Conservation (phyloP, 2,329 filamentous ascomycete species). For the Colletotrichum incanum region DNA sequence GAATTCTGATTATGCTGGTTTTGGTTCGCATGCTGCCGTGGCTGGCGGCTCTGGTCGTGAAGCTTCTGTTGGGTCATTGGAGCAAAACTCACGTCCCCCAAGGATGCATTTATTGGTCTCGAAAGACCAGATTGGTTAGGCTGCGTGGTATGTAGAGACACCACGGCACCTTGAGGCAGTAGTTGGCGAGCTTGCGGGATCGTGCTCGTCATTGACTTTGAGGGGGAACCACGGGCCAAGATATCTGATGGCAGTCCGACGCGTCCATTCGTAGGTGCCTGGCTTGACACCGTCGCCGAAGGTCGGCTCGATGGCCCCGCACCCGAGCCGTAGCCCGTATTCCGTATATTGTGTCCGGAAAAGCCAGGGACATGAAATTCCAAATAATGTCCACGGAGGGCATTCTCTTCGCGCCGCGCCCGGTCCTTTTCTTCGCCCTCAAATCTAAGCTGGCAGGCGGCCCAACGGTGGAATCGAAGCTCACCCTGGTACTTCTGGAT, state of each 20-base stretch:
- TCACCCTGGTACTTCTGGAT: slow-evolving; percentile 30
- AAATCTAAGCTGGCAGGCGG: slow-evolving; percentile 16
- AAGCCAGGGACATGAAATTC: slow-evolving; percentile 12
- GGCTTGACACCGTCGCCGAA: background rate
- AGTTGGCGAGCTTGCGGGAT: background rate
- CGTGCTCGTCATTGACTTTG: background rate
- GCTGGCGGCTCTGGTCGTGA: background rate
- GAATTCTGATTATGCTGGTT: slow-evolving; percentile 22
- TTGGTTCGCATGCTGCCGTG: slow-evolving; percentile 14
- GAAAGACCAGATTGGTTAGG: slow-evolving; percentile 1
- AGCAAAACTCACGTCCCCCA: slow-evolving; percentile 15
- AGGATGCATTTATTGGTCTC: background rate
- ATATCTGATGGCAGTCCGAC: background rate
- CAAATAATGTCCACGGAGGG: slow-evolving; percentile 32
- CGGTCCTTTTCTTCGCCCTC: slow-evolving; percentile 1
- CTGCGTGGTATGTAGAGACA: slow-evolving; percentile 1
- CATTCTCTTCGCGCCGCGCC: slow-evolving; percentile 4
- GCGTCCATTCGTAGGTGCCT: background rate
- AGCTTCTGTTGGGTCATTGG: slow-evolving; percentile 21
- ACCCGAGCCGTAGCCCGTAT: background rate
- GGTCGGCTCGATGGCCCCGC: background rate
- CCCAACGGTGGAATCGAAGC: slow-evolving; percentile 29
- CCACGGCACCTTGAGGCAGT: background rate
- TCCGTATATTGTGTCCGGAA: background rate
- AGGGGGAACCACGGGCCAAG: background rate